Percentiles rank a stretch among this genome's conserved stretches.
Evolutionary conservation across 1,284 basidiomycete species (phyloP).

Genomic region (Malassezia pachydermatis): DNA sequence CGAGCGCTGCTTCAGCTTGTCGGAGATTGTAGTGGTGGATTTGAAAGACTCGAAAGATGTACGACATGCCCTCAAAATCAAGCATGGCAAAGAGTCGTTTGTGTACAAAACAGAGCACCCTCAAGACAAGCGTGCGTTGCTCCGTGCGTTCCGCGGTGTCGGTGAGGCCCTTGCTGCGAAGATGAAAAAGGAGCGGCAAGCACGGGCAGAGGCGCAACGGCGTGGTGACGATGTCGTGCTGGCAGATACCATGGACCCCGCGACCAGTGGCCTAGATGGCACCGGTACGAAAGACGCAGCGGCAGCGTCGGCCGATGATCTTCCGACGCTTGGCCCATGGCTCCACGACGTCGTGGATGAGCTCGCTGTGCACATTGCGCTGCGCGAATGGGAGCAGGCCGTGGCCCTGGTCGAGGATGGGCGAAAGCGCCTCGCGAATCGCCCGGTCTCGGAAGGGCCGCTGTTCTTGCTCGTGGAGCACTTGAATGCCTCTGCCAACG

Average conservation of each 20-base stretch:
- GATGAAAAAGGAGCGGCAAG: slow-evolving; percentile 74
- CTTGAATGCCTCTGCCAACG: slow-evolving; percentile 19
- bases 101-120: slow-evolving; percentile 76
- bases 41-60: slow-evolving; percentile 87
- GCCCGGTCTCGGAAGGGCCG: slow-evolving; percentile 48
- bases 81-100: slow-evolving; percentile 80
- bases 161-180: slow-evolving; percentile 80
- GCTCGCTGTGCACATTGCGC: slow-evolving; percentile 77
- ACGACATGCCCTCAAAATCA: slow-evolving; percentile 90
- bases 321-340: slow-evolving; percentile 56
- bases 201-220: neutral
- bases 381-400: slow-evolving; percentile 78
- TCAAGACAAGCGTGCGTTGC: slow-evolving; percentile 73
- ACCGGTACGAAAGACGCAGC: neutral
- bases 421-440: slow-evolving; percentile 54
- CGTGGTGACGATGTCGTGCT: neutral
- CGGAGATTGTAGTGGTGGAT: slow-evolving; percentile 85
- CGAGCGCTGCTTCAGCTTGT: slow-evolving; percentile 79
- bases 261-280: neutral
- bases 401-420: slow-evolving; percentile 74
- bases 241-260: slow-evolving; percentile 5
- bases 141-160: slow-evolving; percentile 76
- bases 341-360: slow-evolving; percentile 83
- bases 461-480: slow-evolving; percentile 20
- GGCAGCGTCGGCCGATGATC: slow-evolving; percentile 10